Evolutionary conservation across 306 rosid genomes (phyloP).

Genomic region (Aeschynomene evenia): DNA sequence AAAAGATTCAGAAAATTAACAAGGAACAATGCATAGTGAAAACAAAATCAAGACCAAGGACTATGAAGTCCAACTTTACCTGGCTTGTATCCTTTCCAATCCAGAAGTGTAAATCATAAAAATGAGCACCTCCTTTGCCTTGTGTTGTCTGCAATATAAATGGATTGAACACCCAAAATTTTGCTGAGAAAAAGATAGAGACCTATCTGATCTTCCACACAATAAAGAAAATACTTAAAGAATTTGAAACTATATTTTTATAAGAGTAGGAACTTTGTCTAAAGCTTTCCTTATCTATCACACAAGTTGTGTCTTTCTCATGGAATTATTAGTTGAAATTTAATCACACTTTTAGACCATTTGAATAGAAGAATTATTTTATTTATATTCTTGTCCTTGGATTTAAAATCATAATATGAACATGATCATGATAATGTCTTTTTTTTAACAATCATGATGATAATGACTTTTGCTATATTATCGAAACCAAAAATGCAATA

Average conservation of each 20-base stretch:
- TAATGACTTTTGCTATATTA: too few species aligned
- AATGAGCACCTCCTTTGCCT: conserved; percentile 76
- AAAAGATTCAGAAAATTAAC: too few species aligned
- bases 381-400: neutral
- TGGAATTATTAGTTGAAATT: conserved; percentile 8
- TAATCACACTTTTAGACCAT: conserved; percentile 6
- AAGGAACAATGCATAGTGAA: neutral
- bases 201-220: neutral
- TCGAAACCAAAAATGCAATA: neutral
- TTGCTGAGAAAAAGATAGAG: neutral
- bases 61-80: conserved; percentile 45
- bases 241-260: conserved; percentile 8
- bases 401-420: neutral
- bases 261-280: neutral
- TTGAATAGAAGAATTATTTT: neutral
- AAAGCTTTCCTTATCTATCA: conserved; percentile 9
- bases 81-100: conserved; percentile 97
- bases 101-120: conserved; percentile 92
- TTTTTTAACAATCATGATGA: too few species aligned
- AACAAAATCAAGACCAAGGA: conserved; percentile 7
- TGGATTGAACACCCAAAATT: conserved; percentile 2
- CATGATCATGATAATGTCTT: neutral
- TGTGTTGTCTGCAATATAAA: conserved; percentile 66
- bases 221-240: conserved; percentile 12
- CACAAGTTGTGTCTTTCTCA: conserved; percentile 10